Base-by-base conservation (phyloP, 2,329 filamentous ascomycete species). In the Chaetomium sp. region DNA sequence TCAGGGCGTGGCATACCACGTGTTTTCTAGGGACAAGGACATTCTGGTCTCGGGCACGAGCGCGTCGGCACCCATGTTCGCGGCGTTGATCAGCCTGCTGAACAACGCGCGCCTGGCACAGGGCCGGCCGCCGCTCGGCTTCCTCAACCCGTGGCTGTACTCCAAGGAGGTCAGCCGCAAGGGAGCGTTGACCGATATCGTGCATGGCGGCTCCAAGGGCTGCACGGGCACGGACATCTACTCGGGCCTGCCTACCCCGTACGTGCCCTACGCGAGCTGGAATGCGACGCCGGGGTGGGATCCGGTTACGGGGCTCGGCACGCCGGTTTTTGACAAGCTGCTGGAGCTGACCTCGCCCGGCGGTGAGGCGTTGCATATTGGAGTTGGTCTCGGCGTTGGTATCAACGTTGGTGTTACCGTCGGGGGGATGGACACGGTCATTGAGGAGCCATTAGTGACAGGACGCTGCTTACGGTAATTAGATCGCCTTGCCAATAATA, bases 1-100 rank as follows among this genome's bases (percentile, higher is more conserved):
- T 10, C 85, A 88, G 73, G 85, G 84, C 21, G 60, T 66, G 4
- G 56, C 65, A 23, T 75, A 74, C 62, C 62, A 68, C 4, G 71
- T 73, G 8, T 70, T 71, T 57, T 70, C 72, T 62, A 51, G 63
- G 50, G 70, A 69, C 21, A 62, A 68, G 38, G 68, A 69, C 27
- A 53, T 53, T 1, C 49, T 67, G 2, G 45, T 74, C 2, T 66
- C 65, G 2, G 74, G 74, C 4, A 76, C 74, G 2, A 76, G 74
- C 25, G 79, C 79, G 2, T 76, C 76, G 0, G 73, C 77, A 1
- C 79, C 80, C 0, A 72, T 77, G 0, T 77, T 80, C 38, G 78
- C 79, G 0, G 74, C 75, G 1, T 72, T 82, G 19, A 72, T 82
- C 16, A 75, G 76, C 0, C 73, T 79, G 2, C 75, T 81, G 45